phyloP scores from a whole-genome alignment of 345 rosid genomes.

The Dipteronia dyeriana region DNA sequence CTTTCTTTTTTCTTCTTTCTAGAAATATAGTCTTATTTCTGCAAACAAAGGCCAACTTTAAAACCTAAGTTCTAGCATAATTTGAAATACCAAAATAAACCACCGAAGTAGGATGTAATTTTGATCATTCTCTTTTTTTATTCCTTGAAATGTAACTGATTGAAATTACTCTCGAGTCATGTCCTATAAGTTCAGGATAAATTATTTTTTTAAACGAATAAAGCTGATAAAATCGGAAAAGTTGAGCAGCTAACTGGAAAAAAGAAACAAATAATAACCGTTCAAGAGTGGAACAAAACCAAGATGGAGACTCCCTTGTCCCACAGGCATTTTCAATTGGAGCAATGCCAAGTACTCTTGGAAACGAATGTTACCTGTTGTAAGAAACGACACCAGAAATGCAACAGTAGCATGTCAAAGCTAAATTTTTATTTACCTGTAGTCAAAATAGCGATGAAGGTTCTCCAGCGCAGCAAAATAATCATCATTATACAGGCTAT shows the following conservation, averaged over 20 bases:
- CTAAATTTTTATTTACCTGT: constrained; percentile 58
- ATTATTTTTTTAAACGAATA: neutral
- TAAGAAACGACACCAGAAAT: constrained; percentile 1
- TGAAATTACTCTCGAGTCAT: neutral
- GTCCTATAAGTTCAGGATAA: neutral
- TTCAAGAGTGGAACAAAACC: constrained; percentile 7
- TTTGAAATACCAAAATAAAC: neutral
- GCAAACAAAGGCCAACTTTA: neutral
- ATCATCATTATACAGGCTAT: constrained; percentile 82
- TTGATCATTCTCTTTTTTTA: neutral
- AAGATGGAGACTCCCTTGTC: neutral
- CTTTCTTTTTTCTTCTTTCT: neutral
- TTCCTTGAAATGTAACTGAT: neutral
- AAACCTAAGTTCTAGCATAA: neutral
- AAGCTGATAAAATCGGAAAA: neutral
- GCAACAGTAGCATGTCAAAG: constrained; percentile 7
- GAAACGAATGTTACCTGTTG: neutral
- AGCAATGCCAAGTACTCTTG: constrained; percentile 11
- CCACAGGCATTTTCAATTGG: neutral
- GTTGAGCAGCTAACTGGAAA: neutral
- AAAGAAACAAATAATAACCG: neutral
- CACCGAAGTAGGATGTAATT: neutral
- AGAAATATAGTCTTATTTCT: neutral
- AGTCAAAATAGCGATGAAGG: constrained; percentile 90
- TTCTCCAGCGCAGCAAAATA: constrained; percentile 90